Evolutionary conservation across 257 asterid genomes (phyloP), one percentile per base, ranked within the genome.

Genomic region (Schizonepeta tenuifolia): DNA sequence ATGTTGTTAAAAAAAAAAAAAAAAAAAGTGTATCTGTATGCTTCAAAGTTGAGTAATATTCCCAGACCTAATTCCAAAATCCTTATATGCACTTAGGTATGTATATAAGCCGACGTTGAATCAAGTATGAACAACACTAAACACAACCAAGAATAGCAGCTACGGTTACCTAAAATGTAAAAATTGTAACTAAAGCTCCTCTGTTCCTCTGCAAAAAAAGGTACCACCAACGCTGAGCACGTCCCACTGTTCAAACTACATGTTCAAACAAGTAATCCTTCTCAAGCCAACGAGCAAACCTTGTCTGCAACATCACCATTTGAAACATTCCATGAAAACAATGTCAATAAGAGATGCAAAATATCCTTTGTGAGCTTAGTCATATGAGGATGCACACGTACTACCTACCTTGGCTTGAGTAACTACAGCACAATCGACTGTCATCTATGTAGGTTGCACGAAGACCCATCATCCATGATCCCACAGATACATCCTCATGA

Each of bases 391-490:
- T 38, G 2, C 12, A 38, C 43, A 38, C 3, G 12, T 38, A 38
- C 43, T 38, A 38, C 57, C 78, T 81, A 93, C 97, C 98, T 86
- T 88, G 93, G 55, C 81, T 75, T 0, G 93, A 54, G 78, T 82
- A 75, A 81, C 82, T 69, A 80, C 98, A 93, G 82, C 98, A 93
- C 55, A 93, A 64, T 62, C 86, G 95, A 73, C 82, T 85, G 65
- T 93, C 98, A 56, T 93, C 98, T 75, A 82, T 87, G 70, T 93
- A 87, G 55, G 92, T 90, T 76, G 96, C 88, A 76, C 78, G 81
- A 67, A 93, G 77, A 50, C 98, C 98, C 85, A 93, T 90, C 97
- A 93, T 90, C 98, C 98, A 93, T n/a, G 98, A 93, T 7, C 98
- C 97, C 17, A 93, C 82, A n/a, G 97, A 89, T 74, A 69, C 80